A percentile compares a stretch with the other conserved stretches of the same genome.
Conservation (phyloP, 176 grass and related monocot genomes). For the Ananas comosus region DNA sequence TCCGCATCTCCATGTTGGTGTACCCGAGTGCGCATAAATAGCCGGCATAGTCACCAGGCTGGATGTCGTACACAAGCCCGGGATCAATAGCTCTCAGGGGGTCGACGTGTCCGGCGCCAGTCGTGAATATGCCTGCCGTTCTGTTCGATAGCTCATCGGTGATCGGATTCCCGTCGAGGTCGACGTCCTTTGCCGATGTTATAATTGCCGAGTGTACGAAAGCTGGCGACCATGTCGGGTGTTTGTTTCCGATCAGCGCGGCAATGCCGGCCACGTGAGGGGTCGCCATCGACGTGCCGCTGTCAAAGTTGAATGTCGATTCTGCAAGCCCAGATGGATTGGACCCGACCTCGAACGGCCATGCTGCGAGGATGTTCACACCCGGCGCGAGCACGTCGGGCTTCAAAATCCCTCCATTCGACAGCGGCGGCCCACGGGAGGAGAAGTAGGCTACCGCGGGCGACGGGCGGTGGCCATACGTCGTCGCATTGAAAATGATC, state of each 20-base stretch:
- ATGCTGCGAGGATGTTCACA: constrained; percentile 60
- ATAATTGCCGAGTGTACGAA: constrained; percentile 63
- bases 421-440: constrained; percentile 34
- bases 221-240: constrained; percentile 51
- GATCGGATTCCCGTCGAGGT: constrained; percentile 28
- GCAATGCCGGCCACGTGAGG: constrained; percentile 52
- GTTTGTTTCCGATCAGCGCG: constrained; percentile 35
- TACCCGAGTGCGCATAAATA: constrained; percentile 42
- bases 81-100: constrained; percentile 26
- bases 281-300: constrained; percentile 70
- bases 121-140: constrained; percentile 22
- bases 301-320: constrained; percentile 31
- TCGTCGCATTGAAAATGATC: constrained; percentile 37
- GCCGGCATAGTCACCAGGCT: constrained; percentile 22
- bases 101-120: constrained; percentile 43
- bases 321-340: not conserved
- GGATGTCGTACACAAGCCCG: no score
- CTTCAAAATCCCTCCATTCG: constrained; percentile 40
- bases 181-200: constrained; percentile 31
- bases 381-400: constrained; percentile 63
- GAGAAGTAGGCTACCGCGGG: constrained; percentile 47
- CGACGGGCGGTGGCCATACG: constrained; percentile 28
- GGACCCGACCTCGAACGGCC: constrained; percentile 17
- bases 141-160: constrained; percentile 28
- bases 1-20: not conserved